Evolutionary conservation across 2,329 filamentous ascomycete species (phyloP).

Genomic region (Colletotrichum truncatum): DNA sequence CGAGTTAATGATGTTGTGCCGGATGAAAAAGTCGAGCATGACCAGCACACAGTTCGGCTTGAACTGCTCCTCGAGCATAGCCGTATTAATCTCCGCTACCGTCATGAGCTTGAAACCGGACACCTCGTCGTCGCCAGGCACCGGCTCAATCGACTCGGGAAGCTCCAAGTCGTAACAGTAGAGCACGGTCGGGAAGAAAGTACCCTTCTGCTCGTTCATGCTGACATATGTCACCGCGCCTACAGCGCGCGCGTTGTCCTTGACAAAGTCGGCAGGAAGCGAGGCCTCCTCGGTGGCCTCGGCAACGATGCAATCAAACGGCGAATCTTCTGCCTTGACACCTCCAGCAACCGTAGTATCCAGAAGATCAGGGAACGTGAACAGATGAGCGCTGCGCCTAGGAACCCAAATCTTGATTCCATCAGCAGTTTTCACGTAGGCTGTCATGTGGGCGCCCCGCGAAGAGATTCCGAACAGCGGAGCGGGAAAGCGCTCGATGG

Average conservation of each 20-base stretch:
- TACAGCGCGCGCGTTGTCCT: constrained; percentile 33
- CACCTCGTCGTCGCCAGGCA: constrained; percentile 81
- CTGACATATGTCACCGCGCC: constrained; percentile 44
- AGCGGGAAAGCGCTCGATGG: constrained; percentile 69
- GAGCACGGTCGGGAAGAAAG: constrained; percentile 45
- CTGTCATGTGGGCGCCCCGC: constrained; percentile 74
- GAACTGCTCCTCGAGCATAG: constrained; percentile 75
- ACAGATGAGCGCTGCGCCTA: constrained; percentile 69
- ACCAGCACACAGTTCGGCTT: constrained; percentile 86
- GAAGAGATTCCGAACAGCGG: constrained; percentile 74
- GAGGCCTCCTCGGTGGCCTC: constrained; percentile 79
- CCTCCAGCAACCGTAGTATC: constrained; percentile 86
- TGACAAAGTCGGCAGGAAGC: constrained; percentile 40
- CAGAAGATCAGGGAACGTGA: constrained; percentile 78
- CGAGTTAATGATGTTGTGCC: constrained; percentile 77
- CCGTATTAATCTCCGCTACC: constrained; percentile 65
- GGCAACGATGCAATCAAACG: constrained; percentile 74
- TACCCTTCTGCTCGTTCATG: constrained; percentile 20
- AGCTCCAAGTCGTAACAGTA: constrained; percentile 84
- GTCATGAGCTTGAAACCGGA: constrained; percentile 76
- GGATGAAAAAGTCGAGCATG: constrained; percentile 82
- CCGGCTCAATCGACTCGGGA: constrained; percentile 62
- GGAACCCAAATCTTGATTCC: constrained; percentile 77
- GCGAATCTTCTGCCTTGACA: constrained; percentile 71
- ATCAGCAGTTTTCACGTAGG: constrained; percentile 58